Evolutionary conservation across 345 rosid species (phyloP).

Genomic region (Linum usitatissimum): DNA sequence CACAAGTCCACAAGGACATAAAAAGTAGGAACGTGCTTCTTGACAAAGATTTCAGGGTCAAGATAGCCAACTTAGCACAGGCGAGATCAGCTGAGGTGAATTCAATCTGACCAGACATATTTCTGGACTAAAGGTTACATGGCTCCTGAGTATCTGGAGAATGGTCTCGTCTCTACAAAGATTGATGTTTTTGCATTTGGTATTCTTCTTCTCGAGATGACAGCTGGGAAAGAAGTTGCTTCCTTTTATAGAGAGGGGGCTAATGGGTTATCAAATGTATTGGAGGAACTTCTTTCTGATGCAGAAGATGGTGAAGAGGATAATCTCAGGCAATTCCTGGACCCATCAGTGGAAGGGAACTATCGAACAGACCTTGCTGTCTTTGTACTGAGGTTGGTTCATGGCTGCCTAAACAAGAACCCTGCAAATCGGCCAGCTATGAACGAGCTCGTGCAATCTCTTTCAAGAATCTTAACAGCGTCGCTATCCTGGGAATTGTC

Average conservation of each 20-base stretch:
- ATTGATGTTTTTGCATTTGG: conserved; percentile 40
- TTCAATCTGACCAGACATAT: conserved; percentile 13
- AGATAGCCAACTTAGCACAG: conserved; percentile 32
- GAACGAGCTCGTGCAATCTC: conserved; percentile 45
- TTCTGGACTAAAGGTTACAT: conserved; percentile 28
- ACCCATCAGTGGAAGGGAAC: conserved; percentile 30
- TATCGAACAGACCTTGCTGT: conserved; percentile 35
- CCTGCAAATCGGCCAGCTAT: conserved; percentile 55
- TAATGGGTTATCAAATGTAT: conserved; percentile 18
- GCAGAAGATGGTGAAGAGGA: conserved; percentile 16
- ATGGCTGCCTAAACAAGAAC: conserved; percentile 47
- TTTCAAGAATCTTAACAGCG: conserved; percentile 36
- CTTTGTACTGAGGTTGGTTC: conserved; percentile 30
- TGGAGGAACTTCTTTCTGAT: conserved; percentile 14
- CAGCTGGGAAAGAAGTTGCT: conserved; percentile 32
- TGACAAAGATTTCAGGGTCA: conserved; percentile 25
- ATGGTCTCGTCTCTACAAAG: conserved; percentile 26
- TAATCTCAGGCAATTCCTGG: conserved; percentile 24
- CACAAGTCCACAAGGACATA: conserved; percentile 34
- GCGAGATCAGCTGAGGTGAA: conserved; percentile 23
- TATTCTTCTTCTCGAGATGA: conserved; percentile 32
- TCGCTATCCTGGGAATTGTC: conserved; percentile 27
- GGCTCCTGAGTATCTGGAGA: conserved; percentile 37
- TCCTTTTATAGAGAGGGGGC: conserved; percentile 17
- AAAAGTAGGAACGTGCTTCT: conserved; percentile 31